phyloP scores from a whole-genome alignment of 345 rosid species.

The Bruguiera gymnorhiza region DNA sequence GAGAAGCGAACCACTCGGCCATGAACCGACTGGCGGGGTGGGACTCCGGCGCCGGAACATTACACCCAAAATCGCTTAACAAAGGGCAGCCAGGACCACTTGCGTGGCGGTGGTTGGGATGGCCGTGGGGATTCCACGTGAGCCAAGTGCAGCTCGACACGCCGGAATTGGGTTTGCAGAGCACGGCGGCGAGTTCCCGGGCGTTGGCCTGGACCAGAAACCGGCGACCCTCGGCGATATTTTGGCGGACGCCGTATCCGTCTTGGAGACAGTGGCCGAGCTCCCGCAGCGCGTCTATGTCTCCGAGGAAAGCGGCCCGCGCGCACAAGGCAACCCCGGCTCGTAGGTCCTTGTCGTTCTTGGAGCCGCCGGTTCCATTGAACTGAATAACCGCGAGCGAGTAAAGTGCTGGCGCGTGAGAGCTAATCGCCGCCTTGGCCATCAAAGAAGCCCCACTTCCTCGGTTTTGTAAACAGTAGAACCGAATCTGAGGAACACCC shows the following conservation, averaged over 20 bases:
- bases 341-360: slow-evolving; percentile 82
- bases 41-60: slow-evolving; percentile 87
- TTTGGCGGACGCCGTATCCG: slow-evolving; percentile 92
- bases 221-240: slow-evolving; percentile 80
- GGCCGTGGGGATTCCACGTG: slow-evolving; percentile 43
- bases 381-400: slow-evolving; percentile 89
- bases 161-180: slow-evolving; percentile 34
- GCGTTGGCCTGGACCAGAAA: slow-evolving; percentile 94
- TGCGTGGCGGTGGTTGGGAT: slow-evolving; percentile 26
- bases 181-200: slow-evolving; percentile 72
- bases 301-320: slow-evolving; percentile 85
- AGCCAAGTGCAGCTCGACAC: slow-evolving; percentile 45
- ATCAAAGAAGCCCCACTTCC: slow-evolving; percentile 87
- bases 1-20: slow-evolving; percentile 63
- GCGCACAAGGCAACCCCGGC: slow-evolving; percentile 95
- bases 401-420: slow-evolving; percentile 81
- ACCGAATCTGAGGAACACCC: slow-evolving; percentile 60
- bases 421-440: slow-evolving; percentile 90
- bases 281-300: slow-evolving; percentile 90
- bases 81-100: slow-evolving; percentile 57
- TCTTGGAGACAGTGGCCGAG: slow-evolving; percentile 98
- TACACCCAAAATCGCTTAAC: slow-evolving; percentile 93
- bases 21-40: slow-evolving; percentile 76
- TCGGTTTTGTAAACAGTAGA: slow-evolving; percentile 73
- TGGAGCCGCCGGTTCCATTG: slow-evolving; percentile 96